A percentile compares a stretch with the other conserved stretches of the same genome.
Conservation (phyloP, 2,329 filamentous ascomycete genomes). For the Rhexocercosporidium sp. region DNA sequence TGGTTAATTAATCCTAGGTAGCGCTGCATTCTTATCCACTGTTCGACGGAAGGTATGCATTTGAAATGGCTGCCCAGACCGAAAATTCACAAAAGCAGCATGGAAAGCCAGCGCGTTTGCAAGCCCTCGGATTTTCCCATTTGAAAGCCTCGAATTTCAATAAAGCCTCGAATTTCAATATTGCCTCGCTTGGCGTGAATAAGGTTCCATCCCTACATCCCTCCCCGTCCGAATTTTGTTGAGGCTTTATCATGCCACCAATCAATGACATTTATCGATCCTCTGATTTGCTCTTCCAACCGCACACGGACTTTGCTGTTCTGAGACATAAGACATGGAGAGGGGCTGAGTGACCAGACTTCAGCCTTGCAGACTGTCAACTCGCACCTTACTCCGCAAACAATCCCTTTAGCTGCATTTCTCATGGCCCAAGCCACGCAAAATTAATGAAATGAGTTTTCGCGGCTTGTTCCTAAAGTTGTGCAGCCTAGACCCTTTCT, state of each 20-base stretch:
- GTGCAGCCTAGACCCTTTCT: neutral
- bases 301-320: neutral
- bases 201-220: neutral
- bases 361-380: neutral
- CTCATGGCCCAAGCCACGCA: neutral
- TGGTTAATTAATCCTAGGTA: neutral
- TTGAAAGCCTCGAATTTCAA: neutral
- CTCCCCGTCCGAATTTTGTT: neutral
- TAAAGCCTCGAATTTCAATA: neutral
- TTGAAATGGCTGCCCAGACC: neutral
- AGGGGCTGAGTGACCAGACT: neutral
- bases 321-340: neutral
- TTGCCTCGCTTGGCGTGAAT: neutral
- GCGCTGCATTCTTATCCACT: neutral
- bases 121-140: neutral
- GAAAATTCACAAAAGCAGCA: neutral
- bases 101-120: neutral
- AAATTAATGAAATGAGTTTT: neutral
- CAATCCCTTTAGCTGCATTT: neutral
- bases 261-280: neutral
- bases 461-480: neutral
- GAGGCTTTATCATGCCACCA: neutral
- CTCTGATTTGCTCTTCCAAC: neutral
- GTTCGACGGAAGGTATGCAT: neutral
- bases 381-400: neutral